A percentile compares a stretch with the other conserved stretches of the same genome.
phyloP scores from a whole-genome alignment of 768 basidiomycete species.

The Rhizopogon rudus region DNA sequence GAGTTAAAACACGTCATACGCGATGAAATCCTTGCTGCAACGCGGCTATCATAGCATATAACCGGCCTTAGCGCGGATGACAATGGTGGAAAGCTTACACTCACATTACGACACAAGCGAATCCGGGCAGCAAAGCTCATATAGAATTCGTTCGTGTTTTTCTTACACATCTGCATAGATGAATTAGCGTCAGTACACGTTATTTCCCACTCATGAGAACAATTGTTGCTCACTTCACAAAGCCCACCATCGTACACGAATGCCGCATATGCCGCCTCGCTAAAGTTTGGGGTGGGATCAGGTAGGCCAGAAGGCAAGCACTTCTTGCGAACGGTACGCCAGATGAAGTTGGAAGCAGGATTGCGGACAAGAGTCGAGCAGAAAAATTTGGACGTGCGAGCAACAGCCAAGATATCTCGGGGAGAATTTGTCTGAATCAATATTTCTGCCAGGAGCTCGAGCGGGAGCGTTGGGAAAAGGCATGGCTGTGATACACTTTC shows the following conservation, averaged over 20 bases:
- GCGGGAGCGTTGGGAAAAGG: slow-evolving; percentile 35
- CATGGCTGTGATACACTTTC: not conserved
- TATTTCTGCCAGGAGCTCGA: slow-evolving; percentile 64
- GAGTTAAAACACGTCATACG: slow-evolving; percentile 4
- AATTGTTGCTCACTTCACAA: slow-evolving; percentile 43
- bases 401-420: slow-evolving; percentile 52
- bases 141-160: slow-evolving; percentile 32
- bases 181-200: not conserved
- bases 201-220: not conserved
- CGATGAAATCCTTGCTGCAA: slow-evolving; percentile 12
- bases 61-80: not conserved
- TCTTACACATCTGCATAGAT: slow-evolving; percentile 33
- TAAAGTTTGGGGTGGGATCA: slow-evolving; percentile 37
- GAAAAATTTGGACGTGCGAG: slow-evolving; percentile 53
- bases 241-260: slow-evolving; percentile 54
- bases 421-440: slow-evolving; percentile 48
- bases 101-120: slow-evolving; percentile 40
- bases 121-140: slow-evolving; percentile 43
- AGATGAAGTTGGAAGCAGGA: slow-evolving; percentile 46
- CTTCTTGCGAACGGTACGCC: slow-evolving; percentile 46
- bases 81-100: slow-evolving; percentile 7
- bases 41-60: slow-evolving; percentile 10
- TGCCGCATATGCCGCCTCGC: slow-evolving; percentile 58
- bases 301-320: slow-evolving; percentile 34
- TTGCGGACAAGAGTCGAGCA: slow-evolving; percentile 43